phyloP scores from a whole-genome alignment of 2,329 filamentous ascomycete species.

The Scedosporium minutisporum region DNA sequence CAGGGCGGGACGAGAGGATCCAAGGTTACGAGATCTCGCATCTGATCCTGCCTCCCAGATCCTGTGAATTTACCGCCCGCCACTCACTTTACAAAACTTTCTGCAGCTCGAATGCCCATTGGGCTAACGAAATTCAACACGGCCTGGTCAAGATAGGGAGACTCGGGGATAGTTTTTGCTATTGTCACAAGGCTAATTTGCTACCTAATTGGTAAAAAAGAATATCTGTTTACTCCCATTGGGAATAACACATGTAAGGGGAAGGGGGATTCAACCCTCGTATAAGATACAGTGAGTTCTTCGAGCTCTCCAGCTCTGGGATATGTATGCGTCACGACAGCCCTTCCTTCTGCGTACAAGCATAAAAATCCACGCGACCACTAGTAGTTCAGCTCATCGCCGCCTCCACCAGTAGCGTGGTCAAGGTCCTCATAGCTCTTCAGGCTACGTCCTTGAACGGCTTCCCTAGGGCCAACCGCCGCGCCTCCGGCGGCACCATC shows the following conservation, averaged over 20 bases:
- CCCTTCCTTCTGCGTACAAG: neutral
- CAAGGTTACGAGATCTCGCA: no score
- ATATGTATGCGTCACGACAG: neutral
- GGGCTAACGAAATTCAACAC: no score
- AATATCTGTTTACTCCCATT: neutral
- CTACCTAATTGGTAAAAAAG: neutral
- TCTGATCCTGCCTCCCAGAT: no score
- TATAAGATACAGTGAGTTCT: neutral
- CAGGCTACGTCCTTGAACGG: slow-evolving; percentile 81
- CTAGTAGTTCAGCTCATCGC: slow-evolving; percentile 86
- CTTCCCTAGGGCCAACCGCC: slow-evolving; percentile 77
- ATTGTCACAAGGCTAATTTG: neutral
- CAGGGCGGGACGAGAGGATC: no score
- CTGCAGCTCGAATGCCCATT: no score
- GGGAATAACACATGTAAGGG: neutral
- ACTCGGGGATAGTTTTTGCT: neutral
- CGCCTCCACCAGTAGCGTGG: slow-evolving; percentile 64
- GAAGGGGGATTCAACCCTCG: neutral
- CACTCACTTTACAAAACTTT: no score
- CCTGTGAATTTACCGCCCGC: no score
- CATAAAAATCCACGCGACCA: neutral
- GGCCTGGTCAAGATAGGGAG: neutral
- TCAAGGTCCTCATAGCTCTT: slow-evolving; percentile 98
- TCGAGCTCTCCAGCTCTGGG: neutral
- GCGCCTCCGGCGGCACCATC: slow-evolving; percentile 65